Conservation (phyloP, 2,329 filamentous ascomycete genomes). For the Lizonia empirigonia region DNA sequence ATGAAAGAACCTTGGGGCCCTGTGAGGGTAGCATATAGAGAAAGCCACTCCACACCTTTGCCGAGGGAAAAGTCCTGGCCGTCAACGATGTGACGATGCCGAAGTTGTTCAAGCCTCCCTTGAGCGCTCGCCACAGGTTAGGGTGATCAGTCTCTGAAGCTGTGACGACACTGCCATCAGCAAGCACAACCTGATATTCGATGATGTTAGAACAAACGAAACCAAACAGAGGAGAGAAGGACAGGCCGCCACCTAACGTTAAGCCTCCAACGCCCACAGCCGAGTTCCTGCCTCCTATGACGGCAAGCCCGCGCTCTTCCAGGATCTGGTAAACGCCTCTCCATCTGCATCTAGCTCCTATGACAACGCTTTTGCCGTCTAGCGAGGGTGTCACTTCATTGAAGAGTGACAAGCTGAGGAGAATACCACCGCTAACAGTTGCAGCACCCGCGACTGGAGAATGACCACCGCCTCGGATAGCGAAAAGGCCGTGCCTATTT, state of each 20-base stretch:
- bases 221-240: constrained; percentile 40
- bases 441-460: constrained; percentile 26
- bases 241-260: constrained; percentile 46
- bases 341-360: constrained; percentile 32
- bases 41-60: constrained; percentile 45
- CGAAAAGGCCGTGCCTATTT: constrained; percentile 34
- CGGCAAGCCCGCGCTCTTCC: constrained; percentile 23
- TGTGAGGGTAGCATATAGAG: constrained; percentile 23
- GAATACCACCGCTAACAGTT: constrained; percentile 27
- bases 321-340: constrained; percentile 22
- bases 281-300: constrained; percentile 32
- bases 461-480: constrained; percentile 58
- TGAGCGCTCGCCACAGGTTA: constrained; percentile 41
- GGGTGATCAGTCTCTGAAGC: constrained; percentile 35
- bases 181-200: constrained; percentile 47
- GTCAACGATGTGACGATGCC: constrained; percentile 45
- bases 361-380: background rate
- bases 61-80: constrained; percentile 22
- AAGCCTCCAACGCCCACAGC: constrained; percentile 41
- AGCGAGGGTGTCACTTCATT: constrained; percentile 11
- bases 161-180: constrained; percentile 40
- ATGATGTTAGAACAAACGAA: constrained; percentile 41
- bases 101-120: constrained; percentile 47
- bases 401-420: constrained; percentile 28
- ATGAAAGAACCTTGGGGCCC: constrained; percentile 14